Evolutionary conservation across 352 stramenopile species (phyloP).

Genomic region (Pythium periplocum): DNA sequence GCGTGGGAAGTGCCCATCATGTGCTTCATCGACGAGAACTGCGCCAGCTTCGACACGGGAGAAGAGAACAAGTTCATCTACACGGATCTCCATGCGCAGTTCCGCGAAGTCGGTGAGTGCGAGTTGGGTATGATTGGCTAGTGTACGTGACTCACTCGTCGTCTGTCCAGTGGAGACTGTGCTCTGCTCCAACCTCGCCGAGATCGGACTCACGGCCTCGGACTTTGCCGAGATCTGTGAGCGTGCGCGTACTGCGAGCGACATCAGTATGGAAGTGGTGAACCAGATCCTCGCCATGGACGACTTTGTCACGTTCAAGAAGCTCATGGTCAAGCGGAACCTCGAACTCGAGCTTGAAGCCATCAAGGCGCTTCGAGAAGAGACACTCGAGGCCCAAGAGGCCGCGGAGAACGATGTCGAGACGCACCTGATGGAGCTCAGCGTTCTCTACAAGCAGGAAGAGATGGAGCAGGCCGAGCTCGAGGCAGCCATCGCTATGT

Average conservation of each 20-base stretch:
- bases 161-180: slow-evolving; percentile 57
- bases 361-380: slow-evolving; percentile 72
- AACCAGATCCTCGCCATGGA: slow-evolving; percentile 87
- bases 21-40: slow-evolving; percentile 89
- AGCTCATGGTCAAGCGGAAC: slow-evolving; percentile 91
- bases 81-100: slow-evolving; percentile 80
- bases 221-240: slow-evolving; percentile 84
- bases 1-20: slow-evolving; percentile 85
- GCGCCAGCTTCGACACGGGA: slow-evolving; percentile 81
- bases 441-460: slow-evolving; percentile 80
- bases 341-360: slow-evolving; percentile 88
- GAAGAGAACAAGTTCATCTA: slow-evolving; percentile 91
- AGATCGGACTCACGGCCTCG: slow-evolving; percentile 79
- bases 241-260: slow-evolving; percentile 45
- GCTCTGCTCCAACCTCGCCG: slow-evolving; percentile 69
- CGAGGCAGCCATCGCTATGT: slow-evolving; percentile 73
- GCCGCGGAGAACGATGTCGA: slow-evolving; percentile 25
- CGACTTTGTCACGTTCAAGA: slow-evolving; percentile 91
- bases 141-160: not conserved
- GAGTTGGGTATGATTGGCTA: not conserved
- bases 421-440: slow-evolving; percentile 81
- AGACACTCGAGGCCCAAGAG: slow-evolving; percentile 18
- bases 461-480: slow-evolving; percentile 83
- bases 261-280: slow-evolving; percentile 74
- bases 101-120: slow-evolving; percentile 51